phyloP scores from a whole-genome alignment of 2,329 filamentous ascomycete species.

The Nemania abortiva region DNA sequence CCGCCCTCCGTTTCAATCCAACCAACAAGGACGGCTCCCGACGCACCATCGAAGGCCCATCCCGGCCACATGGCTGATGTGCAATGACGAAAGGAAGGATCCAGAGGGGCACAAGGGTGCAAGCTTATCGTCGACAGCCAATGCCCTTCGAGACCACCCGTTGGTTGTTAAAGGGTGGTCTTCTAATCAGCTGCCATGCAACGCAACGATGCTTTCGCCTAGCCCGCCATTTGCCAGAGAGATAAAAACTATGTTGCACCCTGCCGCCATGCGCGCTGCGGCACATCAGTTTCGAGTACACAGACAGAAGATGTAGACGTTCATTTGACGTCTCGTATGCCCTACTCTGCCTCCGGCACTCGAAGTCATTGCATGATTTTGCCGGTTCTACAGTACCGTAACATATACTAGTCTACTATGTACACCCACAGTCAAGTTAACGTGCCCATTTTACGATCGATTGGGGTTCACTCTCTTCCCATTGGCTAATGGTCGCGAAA shows the following conservation, averaged over 20 bases:
- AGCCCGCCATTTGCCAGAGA: slow-evolving; percentile 15
- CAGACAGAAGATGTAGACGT: neutral
- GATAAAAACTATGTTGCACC: neutral
- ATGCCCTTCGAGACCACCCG: neutral
- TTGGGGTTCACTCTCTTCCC: neutral
- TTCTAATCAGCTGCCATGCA: slow-evolving; percentile 18
- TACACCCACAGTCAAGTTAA: neutral
- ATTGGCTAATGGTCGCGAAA: neutral
- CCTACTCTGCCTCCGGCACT: neutral
- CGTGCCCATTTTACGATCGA: neutral
- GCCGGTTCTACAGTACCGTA: neutral
- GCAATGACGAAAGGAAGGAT: slow-evolving; percentile 35
- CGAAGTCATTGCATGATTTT: slow-evolving; percentile 1
- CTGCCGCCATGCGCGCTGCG: neutral
- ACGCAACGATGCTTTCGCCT: slow-evolving; percentile 4
- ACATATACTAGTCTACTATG: no score
- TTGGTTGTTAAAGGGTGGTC: neutral
- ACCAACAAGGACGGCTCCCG: slow-evolving; percentile 35
- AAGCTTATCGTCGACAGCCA: slow-evolving; percentile 7
- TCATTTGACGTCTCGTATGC: neutral
- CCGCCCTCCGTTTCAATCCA: slow-evolving; percentile 46
- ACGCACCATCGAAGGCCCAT: slow-evolving; percentile 23
- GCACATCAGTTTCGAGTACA: neutral
- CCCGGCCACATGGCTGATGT: slow-evolving; percentile 40
- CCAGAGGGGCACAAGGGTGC: slow-evolving; percentile 6